Evolutionary conservation across 2,329 filamentous ascomycete genomes (phyloP), one percentile per base, ranked within the genome.

Genomic region (Cladobotryum protrusum): DNA sequence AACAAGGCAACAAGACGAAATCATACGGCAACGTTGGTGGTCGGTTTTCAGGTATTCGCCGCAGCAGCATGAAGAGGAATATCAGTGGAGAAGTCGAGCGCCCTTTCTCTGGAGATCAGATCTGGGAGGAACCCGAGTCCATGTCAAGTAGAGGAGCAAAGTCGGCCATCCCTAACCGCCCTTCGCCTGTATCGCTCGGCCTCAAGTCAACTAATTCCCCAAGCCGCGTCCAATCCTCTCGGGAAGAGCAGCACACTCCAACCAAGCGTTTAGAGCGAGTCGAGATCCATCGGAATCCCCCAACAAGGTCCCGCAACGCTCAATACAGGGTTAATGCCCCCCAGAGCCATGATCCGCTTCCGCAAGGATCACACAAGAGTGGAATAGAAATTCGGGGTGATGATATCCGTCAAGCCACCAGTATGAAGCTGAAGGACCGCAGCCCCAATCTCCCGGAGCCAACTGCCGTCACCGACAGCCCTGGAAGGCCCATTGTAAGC

Each of bases 401-500:
- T 45, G 92, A 97, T 53, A 93, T 97, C 57, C 83, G 89, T 52
- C 82, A 87, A 57, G 92, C 92, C 48, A 97, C 92, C 7, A 93
- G 87, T 70, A 95, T 95, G 81, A 86, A 77, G 65, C 74, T 93
- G 56, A 90, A 83, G 66, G 89, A 96, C 68, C 85, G 91, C 63
- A 96, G 90, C 69, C 71, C 83, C 50, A 95, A 88, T 65, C 76
- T 97, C 54, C 92, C 91, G 24, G 92, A 86, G 62, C 92, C 92
- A 57, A 89, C 87, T 48, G 85, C 88, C 62, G 91, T 97, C 68
- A 96, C 90, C 72, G 87, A 96, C 72, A 87, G 80, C 63, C 86
- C 87, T 60, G 89, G 89, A 60, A 83, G 92, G 65, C 92, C 92
- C 56, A 97, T 97, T 75, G 92, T 97, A 77, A 97, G 92, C 78